phyloP scores from a whole-genome alignment of 1,284 basidiomycete species.

The Tilletia horrida region DNA sequence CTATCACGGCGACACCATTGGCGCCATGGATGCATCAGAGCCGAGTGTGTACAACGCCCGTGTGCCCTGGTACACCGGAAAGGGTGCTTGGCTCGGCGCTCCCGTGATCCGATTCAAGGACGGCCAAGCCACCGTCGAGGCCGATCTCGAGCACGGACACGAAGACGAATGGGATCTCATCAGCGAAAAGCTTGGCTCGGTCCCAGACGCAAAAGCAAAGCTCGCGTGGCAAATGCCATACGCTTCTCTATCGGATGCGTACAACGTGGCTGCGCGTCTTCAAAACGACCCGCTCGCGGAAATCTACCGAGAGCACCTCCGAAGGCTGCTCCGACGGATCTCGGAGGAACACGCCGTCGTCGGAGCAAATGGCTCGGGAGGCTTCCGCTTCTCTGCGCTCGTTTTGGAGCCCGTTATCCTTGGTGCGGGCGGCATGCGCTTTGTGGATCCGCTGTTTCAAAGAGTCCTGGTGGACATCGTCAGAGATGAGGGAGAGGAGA shows the following conservation, averaged over 20 bases:
- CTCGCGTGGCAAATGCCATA: conserved; percentile 23
- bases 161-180: conserved; percentile 23
- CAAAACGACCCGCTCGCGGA: conserved; percentile 62
- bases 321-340: conserved; percentile 57
- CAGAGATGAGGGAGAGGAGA: conserved; percentile 59
- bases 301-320: conserved; percentile 67
- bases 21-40: conserved; percentile 92
- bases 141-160: conserved; percentile 45
- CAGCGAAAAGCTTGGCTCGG: background rate
- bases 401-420: conserved; percentile 89
- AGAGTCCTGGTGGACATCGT: conserved; percentile 78
- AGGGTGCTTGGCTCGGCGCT: conserved; percentile 90
- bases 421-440: conserved; percentile 95
- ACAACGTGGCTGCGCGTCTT: conserved; percentile 70
- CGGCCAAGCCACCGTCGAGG: conserved; percentile 63
- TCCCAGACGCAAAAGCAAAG: background rate
- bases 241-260: conserved; percentile 65
- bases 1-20: conserved; percentile 97
- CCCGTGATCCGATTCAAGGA: conserved; percentile 70
- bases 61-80: conserved; percentile 91
- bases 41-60: conserved; percentile 73
- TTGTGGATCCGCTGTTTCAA: conserved; percentile 96
- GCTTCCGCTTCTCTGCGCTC: conserved; percentile 64
- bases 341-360: conserved; percentile 57
- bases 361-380: conserved; percentile 23